Conservation (phyloP, 2,329 filamentous ascomycete genomes). For the Diaporthe sp. region DNA sequence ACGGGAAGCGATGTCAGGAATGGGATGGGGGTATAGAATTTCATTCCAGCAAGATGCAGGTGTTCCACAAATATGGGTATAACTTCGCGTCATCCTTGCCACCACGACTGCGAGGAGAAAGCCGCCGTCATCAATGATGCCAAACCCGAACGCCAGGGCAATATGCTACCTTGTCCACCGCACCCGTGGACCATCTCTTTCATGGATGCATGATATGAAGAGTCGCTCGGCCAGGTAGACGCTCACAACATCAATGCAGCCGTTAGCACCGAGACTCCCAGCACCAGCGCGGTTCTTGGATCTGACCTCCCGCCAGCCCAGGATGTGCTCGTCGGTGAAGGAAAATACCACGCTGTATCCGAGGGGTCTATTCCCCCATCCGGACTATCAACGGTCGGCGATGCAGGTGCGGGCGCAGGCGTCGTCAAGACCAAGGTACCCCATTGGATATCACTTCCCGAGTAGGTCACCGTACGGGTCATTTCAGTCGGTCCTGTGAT, state of each 20-base stretch:
- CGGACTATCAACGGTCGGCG: constrained; percentile 35
- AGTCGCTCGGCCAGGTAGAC: neutral
- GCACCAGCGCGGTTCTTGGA: neutral
- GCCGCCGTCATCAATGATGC: neutral
- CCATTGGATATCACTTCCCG: constrained; percentile 59
- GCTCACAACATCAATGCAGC: neutral
- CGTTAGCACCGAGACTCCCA: constrained; percentile 7
- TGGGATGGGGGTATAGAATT: neutral
- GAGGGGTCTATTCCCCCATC: constrained; percentile 34
- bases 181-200: neutral
- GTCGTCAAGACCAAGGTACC: constrained; percentile 59
- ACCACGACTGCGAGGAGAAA: neutral
- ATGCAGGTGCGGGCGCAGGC: constrained; percentile 49
- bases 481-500: constrained; percentile 59
- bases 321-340: constrained; percentile 37
- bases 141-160: constrained; percentile 24
- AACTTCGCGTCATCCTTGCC: constrained; percentile 13
- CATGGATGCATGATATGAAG: neutral
- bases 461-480: constrained; percentile 61
- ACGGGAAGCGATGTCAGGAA: neutral
- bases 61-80: constrained; percentile 23
- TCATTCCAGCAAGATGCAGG: neutral
- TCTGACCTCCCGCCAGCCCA: neutral
- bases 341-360: constrained; percentile 42
- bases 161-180: neutral